Evolutionary conservation across 495 filamentous ascomycete species (phyloP).

Genomic region (Astrothelium subdiscretum): DNA sequence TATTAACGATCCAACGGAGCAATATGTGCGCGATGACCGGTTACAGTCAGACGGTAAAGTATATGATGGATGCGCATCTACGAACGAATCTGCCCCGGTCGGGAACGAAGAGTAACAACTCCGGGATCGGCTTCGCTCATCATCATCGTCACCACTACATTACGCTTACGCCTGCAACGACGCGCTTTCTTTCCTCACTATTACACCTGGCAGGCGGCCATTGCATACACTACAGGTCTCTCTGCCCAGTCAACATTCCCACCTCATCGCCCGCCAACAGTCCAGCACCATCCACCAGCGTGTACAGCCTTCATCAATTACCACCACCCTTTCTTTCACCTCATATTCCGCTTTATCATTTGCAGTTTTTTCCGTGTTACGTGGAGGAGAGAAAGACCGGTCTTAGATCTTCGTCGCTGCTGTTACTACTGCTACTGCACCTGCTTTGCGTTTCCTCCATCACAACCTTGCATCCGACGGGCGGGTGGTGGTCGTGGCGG

Average conservation of each 20-base stretch:
- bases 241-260: background rate
- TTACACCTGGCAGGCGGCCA: constrained; percentile 1
- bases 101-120: background rate
- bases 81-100: background rate
- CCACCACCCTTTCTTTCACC: background rate
- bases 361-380: background rate
- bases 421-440: background rate
- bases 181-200: background rate
- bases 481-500: background rate
- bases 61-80: background rate
- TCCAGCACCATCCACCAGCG: background rate
- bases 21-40: background rate
- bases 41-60: background rate
- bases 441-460: background rate
- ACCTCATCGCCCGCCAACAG: background rate
- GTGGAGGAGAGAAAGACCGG: background rate
- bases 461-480: background rate
- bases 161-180: background rate
- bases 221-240: background rate
- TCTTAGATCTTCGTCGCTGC: background rate
- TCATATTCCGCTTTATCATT: background rate
- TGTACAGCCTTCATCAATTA: background rate
- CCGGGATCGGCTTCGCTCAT: background rate
- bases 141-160: background rate
- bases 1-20: background rate